Base-by-base conservation (phyloP, 495 filamentous ascomycete species). In the Neurospora tetrasperma region DNA sequence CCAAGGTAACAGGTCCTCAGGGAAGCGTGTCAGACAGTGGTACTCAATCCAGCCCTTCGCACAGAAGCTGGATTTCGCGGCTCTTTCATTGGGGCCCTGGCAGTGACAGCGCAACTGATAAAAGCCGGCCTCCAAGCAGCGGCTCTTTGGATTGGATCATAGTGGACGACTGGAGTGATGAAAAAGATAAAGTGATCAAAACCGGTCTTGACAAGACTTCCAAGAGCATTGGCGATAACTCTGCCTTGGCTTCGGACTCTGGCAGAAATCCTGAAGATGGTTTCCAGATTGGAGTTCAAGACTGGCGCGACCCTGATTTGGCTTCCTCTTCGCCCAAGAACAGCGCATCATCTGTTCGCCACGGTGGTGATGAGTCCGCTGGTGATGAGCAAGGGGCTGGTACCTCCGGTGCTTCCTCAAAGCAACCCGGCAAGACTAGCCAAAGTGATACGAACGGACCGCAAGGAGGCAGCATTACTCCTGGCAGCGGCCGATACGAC, bases 281-380 rank as follows among this genome's bases (percentile, higher is more conserved):
- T 71, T 97, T 96, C 80, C 88, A 93, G n/a, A 97, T 96, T 78
- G 94, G 94, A 3, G 90, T 96, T 14, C 93, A 97, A 74, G 94
- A 97, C 76, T 97, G 94, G 94, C 89, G 93, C 72, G 94, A 97
- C 77, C 91, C 93, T 5, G 93, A 96, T 77, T 83, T 96, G 20
- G 86, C 93, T 68, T 78, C 77, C 0, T 70, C 80, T 14, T 71
- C 73, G 5, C n/a, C 76, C 38, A 59, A 72, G n/a, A 75, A 76
- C 14, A 74, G 78, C 18, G 68, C 69, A 40, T 69, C 73, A 8
- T 72, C 74, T 2, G 39, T 73, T 41, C 46, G 69, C 16, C 71
- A 70, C 5, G 69, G 71, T n/a, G 74, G 62, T 9, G 72, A 72
- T 42, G 71, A 69, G 20, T 43, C 71, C 11, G 20, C 42, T 18